phyloP scores from a whole-genome alignment of 805 yeast species.

The Cyberlindnera veronae region DNA sequence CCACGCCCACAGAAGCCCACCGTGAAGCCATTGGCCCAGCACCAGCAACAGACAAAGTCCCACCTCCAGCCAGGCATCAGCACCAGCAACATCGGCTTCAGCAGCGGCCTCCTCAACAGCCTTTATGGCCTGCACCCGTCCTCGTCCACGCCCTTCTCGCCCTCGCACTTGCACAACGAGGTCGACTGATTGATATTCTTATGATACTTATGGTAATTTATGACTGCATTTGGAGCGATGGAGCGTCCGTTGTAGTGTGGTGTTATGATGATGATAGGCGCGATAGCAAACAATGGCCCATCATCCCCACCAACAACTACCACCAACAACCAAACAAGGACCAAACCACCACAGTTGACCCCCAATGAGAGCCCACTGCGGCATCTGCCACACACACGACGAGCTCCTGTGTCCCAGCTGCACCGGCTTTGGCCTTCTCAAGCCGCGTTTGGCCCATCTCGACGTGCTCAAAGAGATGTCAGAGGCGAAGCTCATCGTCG shows the following conservation, averaged over 20 bases:
- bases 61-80: slow-evolving; percentile 18
- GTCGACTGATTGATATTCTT: slow-evolving; percentile 7
- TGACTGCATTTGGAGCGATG: too few species aligned
- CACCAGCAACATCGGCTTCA: slow-evolving; percentile 22
- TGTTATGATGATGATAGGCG: too few species aligned
- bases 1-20: slow-evolving; percentile 1
- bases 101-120: slow-evolving; percentile 22
- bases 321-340: neutral
- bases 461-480: slow-evolving; percentile 8
- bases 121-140: slow-evolving; percentile 31
- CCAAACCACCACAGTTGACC: neutral
- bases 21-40: slow-evolving; percentile 2
- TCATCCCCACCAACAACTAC: too few species aligned
- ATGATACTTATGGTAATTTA: neutral
- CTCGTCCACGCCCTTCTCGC: slow-evolving; percentile 8
- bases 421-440: slow-evolving; percentile 11
- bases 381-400: slow-evolving; percentile 1
- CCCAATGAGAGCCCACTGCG: slow-evolving; percentile 2
- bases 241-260: too few species aligned
- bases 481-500: slow-evolving; percentile 7
- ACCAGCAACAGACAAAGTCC: slow-evolving; percentile 11
- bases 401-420: slow-evolving; percentile 17
- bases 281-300: too few species aligned
- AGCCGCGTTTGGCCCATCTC: slow-evolving; percentile 17
- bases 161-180: slow-evolving; percentile 20